Base-by-base conservation (phyloP, 83 land plant species). In the Thuja plicata region DNA sequence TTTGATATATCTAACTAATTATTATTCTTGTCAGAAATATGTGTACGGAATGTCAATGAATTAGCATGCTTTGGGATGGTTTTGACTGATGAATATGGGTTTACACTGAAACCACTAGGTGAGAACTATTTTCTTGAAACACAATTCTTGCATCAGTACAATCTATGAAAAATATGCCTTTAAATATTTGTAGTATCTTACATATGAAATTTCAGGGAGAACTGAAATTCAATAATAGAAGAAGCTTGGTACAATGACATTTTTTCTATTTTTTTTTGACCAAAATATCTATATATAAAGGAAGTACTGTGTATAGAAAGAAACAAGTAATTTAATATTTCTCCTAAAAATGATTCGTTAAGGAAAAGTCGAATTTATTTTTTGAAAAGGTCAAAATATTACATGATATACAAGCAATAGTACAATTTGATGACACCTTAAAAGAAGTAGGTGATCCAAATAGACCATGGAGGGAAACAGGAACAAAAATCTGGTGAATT, bases 21-120 rank as follows among this genome's bases (percentile, higher is more conserved):
- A 27, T n/a, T 37, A n/a, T 48, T n/a, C 43, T 6, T 50, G 15
- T 82, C 94, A 98, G 99, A 98, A 10, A 92, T 98, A 54, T 98
- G 99, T 84, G 90, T 98, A 86, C 93, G 95, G 90, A 95, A 97
- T 62, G 93, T 98, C 80, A 96, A 95, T 82, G 98, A 98, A 88
- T 92, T 98, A 84, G 90, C 98, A 89, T 74, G 87, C 45, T 90
- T 90, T 94, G 98, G 97, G 88, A 90, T 97, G 95, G 78, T 98
- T 78, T 92, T 94, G 92, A 94, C 95, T 37, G 98, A 98, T 92
- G 99, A 94, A 91, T 96, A 97, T 95, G 99, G 98, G 84, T 98
- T 93, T 88, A 93, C 94, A 70, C 85, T 98, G 90, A 98, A 94
- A 74, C 97, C 99, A 46, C 95, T 94, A 83, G 99, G 99, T 98